Conservation (phyloP, 2,329 filamentous ascomycete genomes). For the Ophiostoma ulmi region DNA sequence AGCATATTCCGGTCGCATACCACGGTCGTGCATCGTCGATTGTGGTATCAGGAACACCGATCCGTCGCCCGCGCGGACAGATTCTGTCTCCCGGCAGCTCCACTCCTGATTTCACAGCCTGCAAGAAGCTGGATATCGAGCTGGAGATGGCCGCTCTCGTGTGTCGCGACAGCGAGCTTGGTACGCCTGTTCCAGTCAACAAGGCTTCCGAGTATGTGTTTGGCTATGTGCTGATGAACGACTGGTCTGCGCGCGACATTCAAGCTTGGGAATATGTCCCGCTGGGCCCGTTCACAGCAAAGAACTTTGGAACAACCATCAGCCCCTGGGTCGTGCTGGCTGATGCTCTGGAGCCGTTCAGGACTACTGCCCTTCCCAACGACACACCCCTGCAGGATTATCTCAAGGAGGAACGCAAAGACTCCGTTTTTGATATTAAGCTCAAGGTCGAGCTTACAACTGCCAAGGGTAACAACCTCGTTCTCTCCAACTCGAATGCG, state of each 20-base stretch:
- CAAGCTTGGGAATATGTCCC: conserved; percentile 82
- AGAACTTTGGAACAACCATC: conserved; percentile 77
- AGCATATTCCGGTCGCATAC: conserved; percentile 74
- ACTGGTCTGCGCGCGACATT: conserved; percentile 80
- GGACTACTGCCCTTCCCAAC: conserved; percentile 48
- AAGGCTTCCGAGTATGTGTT: conserved; percentile 69
- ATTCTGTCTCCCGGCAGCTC: conserved; percentile 44
- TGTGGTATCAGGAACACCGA: conserved; percentile 66
- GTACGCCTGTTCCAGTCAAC: conserved; percentile 56
- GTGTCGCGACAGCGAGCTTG: conserved; percentile 58
- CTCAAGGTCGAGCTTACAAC: conserved; percentile 32
- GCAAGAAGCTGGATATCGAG: conserved; percentile 64
- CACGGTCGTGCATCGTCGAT: conserved; percentile 75
- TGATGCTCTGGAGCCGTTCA: conserved; percentile 63
- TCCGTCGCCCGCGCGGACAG: conserved; percentile 71
- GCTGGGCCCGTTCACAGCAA: conserved; percentile 74
- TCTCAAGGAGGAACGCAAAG: no score
- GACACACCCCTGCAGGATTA: conserved; percentile 38
- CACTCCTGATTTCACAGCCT: no score
- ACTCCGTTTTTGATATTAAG: conserved; percentile 30
- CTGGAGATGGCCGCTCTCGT: conserved; percentile 75
- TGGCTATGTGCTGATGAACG: conserved; percentile 76
- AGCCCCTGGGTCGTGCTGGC: conserved; percentile 73
- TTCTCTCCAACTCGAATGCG: conserved; percentile 33
- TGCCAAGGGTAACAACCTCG: conserved; percentile 48